phyloP scores from a whole-genome alignment of 1,139 yeast species.

The Eremothecium coryli region DNA sequence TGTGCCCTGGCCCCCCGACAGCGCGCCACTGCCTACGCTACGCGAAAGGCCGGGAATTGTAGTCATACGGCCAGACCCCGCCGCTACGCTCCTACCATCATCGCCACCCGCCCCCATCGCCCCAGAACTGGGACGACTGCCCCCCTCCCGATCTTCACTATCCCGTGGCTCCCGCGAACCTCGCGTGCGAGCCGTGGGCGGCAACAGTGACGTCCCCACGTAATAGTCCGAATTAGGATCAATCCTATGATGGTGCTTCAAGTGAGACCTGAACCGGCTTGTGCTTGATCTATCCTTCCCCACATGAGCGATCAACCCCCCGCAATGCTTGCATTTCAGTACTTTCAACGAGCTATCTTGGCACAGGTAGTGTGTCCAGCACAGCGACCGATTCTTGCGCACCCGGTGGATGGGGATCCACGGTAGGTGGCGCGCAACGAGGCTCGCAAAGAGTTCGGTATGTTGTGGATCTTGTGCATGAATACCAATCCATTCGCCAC shows the following conservation, averaged over 20 bases:
- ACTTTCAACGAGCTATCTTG: conserved; percentile 3
- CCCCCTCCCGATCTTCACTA: no score
- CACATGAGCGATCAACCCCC: conserved; percentile 8
- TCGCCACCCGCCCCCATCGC: not conserved
- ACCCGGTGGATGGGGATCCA: conserved; percentile 16
- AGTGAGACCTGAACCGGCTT: conserved; percentile 10
- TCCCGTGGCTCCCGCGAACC: no score
- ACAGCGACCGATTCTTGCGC: conserved; percentile 10
- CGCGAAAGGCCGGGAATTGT: not conserved
- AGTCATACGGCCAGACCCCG: not conserved
- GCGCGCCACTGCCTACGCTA: not conserved
- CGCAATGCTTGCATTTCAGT: conserved; percentile 18
- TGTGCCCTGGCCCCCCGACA: conserved; percentile 1
- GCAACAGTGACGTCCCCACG: conserved; percentile 8
- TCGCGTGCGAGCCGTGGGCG: not conserved
- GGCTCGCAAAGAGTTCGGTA: conserved; percentile 1
- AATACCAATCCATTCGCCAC: conserved; percentile 4
- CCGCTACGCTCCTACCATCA: not conserved
- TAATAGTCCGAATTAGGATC: conserved; percentile 11
- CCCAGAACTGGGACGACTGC: no score
- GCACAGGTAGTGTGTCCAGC: conserved; percentile 16
- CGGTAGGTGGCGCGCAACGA: conserved; percentile 3
- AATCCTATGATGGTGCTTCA: conserved; percentile 11
- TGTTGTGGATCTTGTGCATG: conserved; percentile 4
- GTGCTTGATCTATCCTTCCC: conserved; percentile 6